A percentile compares a stretch with the other conserved stretches of the same genome.
Conservation (phyloP, 2,329 filamentous ascomycete species). For the Chalaropsis thielavioides region DNA sequence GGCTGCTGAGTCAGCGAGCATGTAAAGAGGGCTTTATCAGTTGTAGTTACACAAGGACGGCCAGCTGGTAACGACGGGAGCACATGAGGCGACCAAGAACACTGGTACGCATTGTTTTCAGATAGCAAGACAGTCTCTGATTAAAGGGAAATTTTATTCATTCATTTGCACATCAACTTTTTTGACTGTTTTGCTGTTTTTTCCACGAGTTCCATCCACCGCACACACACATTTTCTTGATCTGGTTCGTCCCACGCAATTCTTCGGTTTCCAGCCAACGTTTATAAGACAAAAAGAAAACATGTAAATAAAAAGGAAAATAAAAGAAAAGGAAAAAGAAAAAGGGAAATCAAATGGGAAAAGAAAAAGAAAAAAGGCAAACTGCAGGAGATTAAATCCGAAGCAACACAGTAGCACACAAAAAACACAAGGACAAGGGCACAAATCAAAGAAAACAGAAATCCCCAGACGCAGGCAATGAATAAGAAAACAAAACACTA, state of each 20-base stretch:
- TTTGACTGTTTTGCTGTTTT: too few species aligned
- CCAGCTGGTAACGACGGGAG: too few species aligned
- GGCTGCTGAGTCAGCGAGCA: background rate
- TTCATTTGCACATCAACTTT: too few species aligned
- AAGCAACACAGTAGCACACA: background rate
- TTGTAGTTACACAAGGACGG: background rate
- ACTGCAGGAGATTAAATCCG: background rate
- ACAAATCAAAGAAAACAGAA: background rate
- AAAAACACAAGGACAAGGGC: background rate
- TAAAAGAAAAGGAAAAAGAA: background rate
- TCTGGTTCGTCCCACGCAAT: too few species aligned
- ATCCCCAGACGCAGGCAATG: background rate
- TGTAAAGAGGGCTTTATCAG: background rate
- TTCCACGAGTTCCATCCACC: too few species aligned
- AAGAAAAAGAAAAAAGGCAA: background rate
- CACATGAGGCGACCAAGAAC: too few species aligned
- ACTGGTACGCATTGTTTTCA: too few species aligned
- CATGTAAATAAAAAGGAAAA: background rate
- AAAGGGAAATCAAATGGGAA: background rate
- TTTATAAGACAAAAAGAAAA: too few species aligned
- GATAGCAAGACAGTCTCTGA: too few species aligned
- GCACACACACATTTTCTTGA: too few species aligned
- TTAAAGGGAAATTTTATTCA: too few species aligned
- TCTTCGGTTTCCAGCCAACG: too few species aligned
- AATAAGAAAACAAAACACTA: slow-evolving; percentile 1